A percentile compares a stretch with the other conserved stretches of the same genome.
These are phyloP conservation scores for Ochetophila trinervis DNA, from an alignment of 306 rosid species.

Conservation along the genomic window DNA sequence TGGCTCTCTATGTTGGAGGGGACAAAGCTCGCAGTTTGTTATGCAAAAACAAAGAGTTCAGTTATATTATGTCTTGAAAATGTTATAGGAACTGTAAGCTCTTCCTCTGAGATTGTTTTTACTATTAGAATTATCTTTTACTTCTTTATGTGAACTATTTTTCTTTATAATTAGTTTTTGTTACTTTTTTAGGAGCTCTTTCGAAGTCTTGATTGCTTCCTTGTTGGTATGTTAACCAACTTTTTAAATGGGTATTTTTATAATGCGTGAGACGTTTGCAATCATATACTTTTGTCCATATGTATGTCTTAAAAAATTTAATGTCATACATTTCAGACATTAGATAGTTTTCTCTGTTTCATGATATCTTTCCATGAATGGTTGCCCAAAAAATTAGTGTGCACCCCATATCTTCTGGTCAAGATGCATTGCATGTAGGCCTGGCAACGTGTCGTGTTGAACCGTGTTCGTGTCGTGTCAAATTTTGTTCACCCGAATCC, in stretches of 20 bases:
- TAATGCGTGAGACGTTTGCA: slow-evolving; percentile 12
- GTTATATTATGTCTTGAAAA: slow-evolving; percentile 86
- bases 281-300: not conserved
- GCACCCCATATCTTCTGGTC: not conserved
- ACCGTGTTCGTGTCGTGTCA: no score
- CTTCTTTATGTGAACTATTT: not conserved
- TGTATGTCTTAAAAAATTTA: not conserved
- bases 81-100: slow-evolving; percentile 75
- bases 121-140: slow-evolving; percentile 1
- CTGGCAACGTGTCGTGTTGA: no score
- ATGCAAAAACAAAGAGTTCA: slow-evolving; percentile 96
- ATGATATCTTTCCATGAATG: slow-evolving; percentile 1
- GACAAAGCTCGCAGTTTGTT: slow-evolving; percentile 81
- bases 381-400: not conserved
- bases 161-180: slow-evolving; percentile 1
- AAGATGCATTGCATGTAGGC: not conserved
- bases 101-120: not conserved
- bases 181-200: slow-evolving; percentile 71
- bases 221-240: slow-evolving; percentile 63
- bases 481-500: no score
- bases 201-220: slow-evolving; percentile 94
- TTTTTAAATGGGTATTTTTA: slow-evolving; percentile 17
- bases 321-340: not conserved
- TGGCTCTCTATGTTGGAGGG: slow-evolving; percentile 50
- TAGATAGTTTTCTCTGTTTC: not conserved